Base-by-base conservation (phyloP, 2,329 filamentous ascomycete genomes). In the Fusarium buxicola region DNA sequence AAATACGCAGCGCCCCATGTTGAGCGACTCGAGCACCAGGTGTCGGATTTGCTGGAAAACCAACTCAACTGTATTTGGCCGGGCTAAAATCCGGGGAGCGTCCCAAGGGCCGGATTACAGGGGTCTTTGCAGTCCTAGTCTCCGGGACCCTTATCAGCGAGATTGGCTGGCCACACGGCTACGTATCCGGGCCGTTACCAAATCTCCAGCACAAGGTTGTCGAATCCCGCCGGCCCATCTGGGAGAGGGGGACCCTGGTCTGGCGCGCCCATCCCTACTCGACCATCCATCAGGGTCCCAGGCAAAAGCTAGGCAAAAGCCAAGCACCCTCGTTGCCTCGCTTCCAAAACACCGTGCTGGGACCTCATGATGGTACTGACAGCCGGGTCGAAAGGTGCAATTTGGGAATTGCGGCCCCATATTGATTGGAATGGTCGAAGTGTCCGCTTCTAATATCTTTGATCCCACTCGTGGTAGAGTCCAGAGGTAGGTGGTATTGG, bases 51-150 rank as follows among this genome's bases (percentile, higher is more conserved):
- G 60, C 39, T 67, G 54, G 46, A 63, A 47, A 55, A 51, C 59
- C 47, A 35, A 46, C 45, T 50, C 18, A 31, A 50, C 59, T 63
- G 63, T 35, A 51, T 64, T 65, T 65, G 66, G 55, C 63, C 57
- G 55, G 68, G 58, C 68, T 69, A 61, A 69, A 76, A 75, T 74
- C 73, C 67, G 74, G 74, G 73, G 72, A 74, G 70, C 65, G 44
- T 58, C 58, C 63, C 58, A 65, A 67, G 59, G 62, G 58, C 55
- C 71, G 65, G 68, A 69, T 49, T 59, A 69, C 68, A 67, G 53
- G 69, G 73, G 39, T 63, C 18, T 30, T 63, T 63, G 52, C 51
- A 64, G 68, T 66, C 71, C 70, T 69, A 66, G 71, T 68, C 65
- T 38, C 65, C 65, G 66, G 63, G 50, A 49, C 51, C 65, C 65